Evolutionary conservation across 2,329 filamentous ascomycete genomes (phyloP), one percentile per base, ranked within the genome.

Genomic region (Aspergillus unguis): DNA sequence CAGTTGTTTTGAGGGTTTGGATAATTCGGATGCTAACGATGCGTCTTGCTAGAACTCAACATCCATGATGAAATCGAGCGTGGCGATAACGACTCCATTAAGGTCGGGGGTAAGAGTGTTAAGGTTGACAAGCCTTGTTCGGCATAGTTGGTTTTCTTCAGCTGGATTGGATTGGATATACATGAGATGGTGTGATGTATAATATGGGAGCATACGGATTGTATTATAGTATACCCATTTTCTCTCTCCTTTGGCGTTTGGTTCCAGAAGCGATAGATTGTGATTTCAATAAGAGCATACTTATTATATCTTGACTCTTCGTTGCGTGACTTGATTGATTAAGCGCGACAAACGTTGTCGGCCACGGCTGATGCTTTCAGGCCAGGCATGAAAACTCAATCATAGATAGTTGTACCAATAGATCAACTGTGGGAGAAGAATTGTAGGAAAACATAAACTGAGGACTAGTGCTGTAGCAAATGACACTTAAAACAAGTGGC

Each of bases 1-100:
- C 6, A 23, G 23, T 10, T 11, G n/a, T 25, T 23, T 2, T 25
- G 36, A 6, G 10, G 11, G 17, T 36, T 6, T 5, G 6, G 23
- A 23, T 9, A 9, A 17, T 17, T 17, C 17, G 11, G 29, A 41
- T n/a, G 35, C 48, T 57, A 53, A 55, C 49, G 41, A 32, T 44
- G n/a, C 8, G 2, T 6, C n/a, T 44, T 32, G 4, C 35, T 57
- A 96, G 91, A 87, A 68, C 75, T 97, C 52, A 82, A 86, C 47
- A 96, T 99, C 73, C 94, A 97, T 70, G 82, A 95, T 56, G 77
- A 95, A 59, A 99, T 87, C 29, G 92, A 99, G 72, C 81, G 90
- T 59, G 91, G 94, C 49, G 88, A 97, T 73, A 99, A 99, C 67
- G 91, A 96, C 62, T 89, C 86, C 32, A 84, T 96, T 64, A 95